These are phyloP conservation scores for Penicillium polonicum DNA, from an alignment of 2,329 filamentous ascomycete genomes.

Conservation along the genomic window DNA sequence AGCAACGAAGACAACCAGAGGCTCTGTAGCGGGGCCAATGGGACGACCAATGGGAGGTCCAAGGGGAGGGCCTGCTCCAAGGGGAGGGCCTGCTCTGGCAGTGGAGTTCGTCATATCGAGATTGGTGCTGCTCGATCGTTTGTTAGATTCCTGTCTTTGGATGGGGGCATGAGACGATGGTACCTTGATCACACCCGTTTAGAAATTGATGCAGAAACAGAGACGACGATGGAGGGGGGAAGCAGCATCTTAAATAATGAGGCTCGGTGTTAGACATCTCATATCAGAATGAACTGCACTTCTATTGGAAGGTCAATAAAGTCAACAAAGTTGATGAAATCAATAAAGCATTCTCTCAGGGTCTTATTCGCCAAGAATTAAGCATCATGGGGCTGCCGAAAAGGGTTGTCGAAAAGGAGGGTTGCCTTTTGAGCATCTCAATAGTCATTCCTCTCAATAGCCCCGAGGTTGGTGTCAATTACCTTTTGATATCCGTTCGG, in stretches of 20 bases:
- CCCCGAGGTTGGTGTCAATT: neutral
- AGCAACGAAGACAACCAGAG: conserved; percentile 1
- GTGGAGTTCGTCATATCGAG: neutral
- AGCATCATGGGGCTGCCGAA: neutral
- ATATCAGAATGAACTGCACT: neutral
- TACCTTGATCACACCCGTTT: neutral
- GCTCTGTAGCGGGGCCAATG: neutral
- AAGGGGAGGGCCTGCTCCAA: no score
- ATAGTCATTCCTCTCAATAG: neutral
- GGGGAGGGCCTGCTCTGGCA: no score
- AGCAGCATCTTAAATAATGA: neutral
- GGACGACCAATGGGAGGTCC: neutral
- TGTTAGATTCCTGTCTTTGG: neutral
- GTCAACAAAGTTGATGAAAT: neutral
- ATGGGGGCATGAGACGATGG: neutral
- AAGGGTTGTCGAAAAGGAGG: neutral
- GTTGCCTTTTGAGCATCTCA: neutral
- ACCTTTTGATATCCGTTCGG: neutral
- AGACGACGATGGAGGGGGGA: neutral
- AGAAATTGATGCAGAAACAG: neutral
- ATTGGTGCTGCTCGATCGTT: neutral
- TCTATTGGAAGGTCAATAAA: neutral
- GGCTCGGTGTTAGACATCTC: neutral
- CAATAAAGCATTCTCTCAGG: neutral
- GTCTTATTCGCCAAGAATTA: neutral